phyloP scores from a whole-genome alignment of 805 yeast species.

The Suhomyces tanzawaensis region DNA sequence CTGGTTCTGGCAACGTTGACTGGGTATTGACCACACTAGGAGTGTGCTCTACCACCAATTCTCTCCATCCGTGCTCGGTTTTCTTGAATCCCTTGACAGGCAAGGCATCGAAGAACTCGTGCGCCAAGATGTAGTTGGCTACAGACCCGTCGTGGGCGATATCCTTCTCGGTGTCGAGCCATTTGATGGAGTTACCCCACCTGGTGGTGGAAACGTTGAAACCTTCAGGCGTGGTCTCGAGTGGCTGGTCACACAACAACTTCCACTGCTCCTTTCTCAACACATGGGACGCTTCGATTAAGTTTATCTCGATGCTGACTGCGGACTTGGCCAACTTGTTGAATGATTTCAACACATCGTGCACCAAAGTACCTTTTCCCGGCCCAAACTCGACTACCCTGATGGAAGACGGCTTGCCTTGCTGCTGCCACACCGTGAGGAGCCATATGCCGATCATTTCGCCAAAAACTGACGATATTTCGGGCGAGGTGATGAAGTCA shows the following conservation, averaged over 20 bases:
- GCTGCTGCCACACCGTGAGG: constrained; percentile 55
- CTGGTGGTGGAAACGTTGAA: constrained; percentile 38
- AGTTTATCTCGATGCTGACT: constrained; percentile 41
- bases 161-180: constrained; percentile 61
- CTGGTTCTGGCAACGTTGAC: constrained; percentile 19
- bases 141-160: constrained; percentile 20
- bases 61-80: constrained; percentile 75
- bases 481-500: constrained; percentile 84
- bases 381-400: constrained; percentile 80
- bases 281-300: constrained; percentile 73
- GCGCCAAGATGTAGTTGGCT: constrained; percentile 71
- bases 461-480: constrained; percentile 83
- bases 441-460: constrained; percentile 80
- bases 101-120: constrained; percentile 84
- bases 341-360: constrained; percentile 54
- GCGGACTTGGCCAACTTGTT: constrained; percentile 33
- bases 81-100: constrained; percentile 70
- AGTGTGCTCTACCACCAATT: constrained; percentile 61
- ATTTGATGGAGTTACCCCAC: constrained; percentile 53
- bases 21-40: constrained; percentile 36
- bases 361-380: constrained; percentile 77
- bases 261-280: constrained; percentile 56
- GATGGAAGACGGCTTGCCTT: constrained; percentile 48
- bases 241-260: constrained; percentile 38
- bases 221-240: constrained; percentile 28